Base-by-base conservation (phyloP, 805 yeast genomes). In the Candida morakotiae region DNA sequence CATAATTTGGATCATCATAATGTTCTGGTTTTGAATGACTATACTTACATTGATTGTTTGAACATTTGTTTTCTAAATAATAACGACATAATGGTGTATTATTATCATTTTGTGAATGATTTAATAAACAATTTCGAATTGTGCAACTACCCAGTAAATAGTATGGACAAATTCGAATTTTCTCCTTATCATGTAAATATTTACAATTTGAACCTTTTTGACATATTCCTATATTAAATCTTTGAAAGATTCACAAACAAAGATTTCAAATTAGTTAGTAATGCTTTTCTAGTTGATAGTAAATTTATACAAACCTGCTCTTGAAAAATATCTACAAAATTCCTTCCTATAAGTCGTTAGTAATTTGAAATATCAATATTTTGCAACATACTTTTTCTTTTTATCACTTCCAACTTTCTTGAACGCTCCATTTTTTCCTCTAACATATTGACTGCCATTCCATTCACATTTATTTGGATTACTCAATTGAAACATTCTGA, bases 41-140 rank as follows among this genome's bases (percentile, higher is more conserved):
- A 49, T 70, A 81, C 30, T 51, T 59, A 47, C 94, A 85, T 15
- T 73, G 52, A 7, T 80, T 75, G 9, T 61, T 62, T 29, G 39
- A 41, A 42, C 70, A 64, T 38, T 48, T 49, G 26, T 41, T 46
- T 21, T 49, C 52, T 32, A 58, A 42, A 36, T 39, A 47, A 46
- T 50, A 64, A 17, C 51, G 48, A 42, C 70, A 64, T 13, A 56
- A 15, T 8, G 70, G 66, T 3, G 85, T 68, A 51, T 83, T 86
- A 55, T 63, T 75, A 44, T 80, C 79, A 19, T 66, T 67, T 6
- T 79, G 71, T 2, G 53, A 56, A 54, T 85, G 94, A 25, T 79
- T 73, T 17, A 78, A 54, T 4, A 59, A 55, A 51, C 94, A 85
- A 14, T 67, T 55, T 15, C 58, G 53, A 20, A 63, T 62, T 17